Evolutionary conservation across 2,329 filamentous ascomycete species (phyloP).

Genomic region (Aureobasidium sp.): DNA sequence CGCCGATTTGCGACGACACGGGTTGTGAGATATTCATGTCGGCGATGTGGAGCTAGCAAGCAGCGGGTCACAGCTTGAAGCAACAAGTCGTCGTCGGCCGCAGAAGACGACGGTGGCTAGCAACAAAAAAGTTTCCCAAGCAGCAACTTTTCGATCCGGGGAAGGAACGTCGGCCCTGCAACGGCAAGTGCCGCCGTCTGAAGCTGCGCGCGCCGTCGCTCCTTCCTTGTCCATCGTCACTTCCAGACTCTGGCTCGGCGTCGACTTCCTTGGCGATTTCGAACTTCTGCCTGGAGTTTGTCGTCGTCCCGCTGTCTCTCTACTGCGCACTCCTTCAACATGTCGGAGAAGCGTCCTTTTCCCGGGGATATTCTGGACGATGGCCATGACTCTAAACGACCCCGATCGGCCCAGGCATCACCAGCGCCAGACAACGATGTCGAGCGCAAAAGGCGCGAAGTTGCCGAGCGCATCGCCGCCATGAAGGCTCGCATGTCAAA

Average conservation of each 20-base stretch:
- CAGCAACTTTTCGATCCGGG: slow-evolving; percentile 13
- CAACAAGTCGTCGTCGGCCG: slow-evolving; percentile 5
- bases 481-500: slow-evolving; percentile 29
- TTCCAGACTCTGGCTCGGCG: not conserved
- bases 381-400: slow-evolving; percentile 33
- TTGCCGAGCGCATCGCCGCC: slow-evolving; percentile 29
- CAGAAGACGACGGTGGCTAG: slow-evolving; percentile 7
- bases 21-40: slow-evolving; percentile 55
- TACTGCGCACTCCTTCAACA: slow-evolving; percentile 17
- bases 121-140: slow-evolving; percentile 10
- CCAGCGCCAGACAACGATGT: slow-evolving; percentile 27
- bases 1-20: slow-evolving; percentile 72
- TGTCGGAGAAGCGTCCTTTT: slow-evolving; percentile 38
- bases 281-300: not conserved
- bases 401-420: slow-evolving; percentile 32
- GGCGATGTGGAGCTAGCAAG: slow-evolving; percentile 13
- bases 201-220: not conserved
- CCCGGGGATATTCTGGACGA: slow-evolving; percentile 31
- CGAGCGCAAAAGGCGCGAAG: slow-evolving; percentile 29
- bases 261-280: not conserved
- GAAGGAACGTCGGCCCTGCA: slow-evolving; percentile 6
- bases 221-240: not conserved
- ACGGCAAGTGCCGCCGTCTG: not conserved
- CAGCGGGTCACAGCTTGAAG: slow-evolving; percentile 18
- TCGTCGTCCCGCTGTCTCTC: not conserved